A percentile compares a stretch with the other conserved stretches of the same genome.
These are phyloP conservation scores for Eleusine indica DNA, from an alignment of 176 grass and related monocot genomes.

Conservation along the genomic window DNA sequence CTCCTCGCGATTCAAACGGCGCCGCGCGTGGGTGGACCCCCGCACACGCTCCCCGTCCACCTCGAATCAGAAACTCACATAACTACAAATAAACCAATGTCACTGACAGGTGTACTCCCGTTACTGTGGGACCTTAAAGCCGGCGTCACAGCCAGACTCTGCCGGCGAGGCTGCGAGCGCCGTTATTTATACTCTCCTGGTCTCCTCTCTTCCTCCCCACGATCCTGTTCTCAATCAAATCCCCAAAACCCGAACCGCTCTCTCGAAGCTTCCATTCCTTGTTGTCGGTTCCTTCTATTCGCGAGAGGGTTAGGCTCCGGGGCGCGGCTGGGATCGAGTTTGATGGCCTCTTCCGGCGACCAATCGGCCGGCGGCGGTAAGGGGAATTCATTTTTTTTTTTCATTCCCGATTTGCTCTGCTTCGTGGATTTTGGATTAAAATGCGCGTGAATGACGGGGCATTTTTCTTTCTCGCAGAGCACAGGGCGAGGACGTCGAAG, in stretches of 20 bases:
- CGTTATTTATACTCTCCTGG: slow-evolving; percentile 28
- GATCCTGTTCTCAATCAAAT: no score
- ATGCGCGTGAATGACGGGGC: background rate
- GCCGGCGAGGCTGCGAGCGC: background rate
- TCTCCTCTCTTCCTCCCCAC: background rate
- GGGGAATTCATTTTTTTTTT: background rate
- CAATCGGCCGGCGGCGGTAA: slow-evolving; percentile 31
- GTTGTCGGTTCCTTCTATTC: background rate
- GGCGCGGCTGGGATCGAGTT: background rate
- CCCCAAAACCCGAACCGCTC: background rate
- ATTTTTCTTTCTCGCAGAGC: slow-evolving; percentile 12
- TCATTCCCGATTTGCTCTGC: background rate
- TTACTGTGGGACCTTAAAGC: background rate
- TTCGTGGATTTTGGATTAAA: background rate
- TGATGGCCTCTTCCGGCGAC: slow-evolving; percentile 42
- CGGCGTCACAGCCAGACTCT: background rate
- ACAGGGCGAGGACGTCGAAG: slow-evolving; percentile 52
- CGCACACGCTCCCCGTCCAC: background rate
- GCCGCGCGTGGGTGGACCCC: background rate
- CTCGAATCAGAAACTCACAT: no score
- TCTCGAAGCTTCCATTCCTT: background rate
- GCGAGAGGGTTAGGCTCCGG: background rate
- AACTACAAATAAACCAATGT: no score
- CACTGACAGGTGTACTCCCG: background rate
- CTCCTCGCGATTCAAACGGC: slow-evolving; percentile 46